phyloP scores from a whole-genome alignment of 495 filamentous ascomycete genomes.

The Clohesyomyces aquaticus region DNA sequence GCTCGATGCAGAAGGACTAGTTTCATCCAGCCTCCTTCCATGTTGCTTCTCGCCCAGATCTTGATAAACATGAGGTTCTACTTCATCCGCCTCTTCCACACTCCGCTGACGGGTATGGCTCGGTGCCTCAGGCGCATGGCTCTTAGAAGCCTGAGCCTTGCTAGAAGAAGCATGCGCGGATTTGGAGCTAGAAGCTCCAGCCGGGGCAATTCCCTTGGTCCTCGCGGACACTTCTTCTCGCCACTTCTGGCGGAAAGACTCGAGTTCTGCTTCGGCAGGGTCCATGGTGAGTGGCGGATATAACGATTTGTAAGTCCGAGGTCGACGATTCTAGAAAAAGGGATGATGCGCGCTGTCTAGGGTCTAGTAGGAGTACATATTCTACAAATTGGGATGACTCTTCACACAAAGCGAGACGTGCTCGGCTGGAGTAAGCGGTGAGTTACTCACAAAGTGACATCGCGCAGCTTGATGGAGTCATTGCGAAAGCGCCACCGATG shows the following conservation, averaged over 20 bases:
- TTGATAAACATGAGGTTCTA: constrained; percentile 51
- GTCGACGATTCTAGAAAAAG: constrained; percentile 26
- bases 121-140: constrained; percentile 32
- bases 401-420: neutral
- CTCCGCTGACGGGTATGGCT: constrained; percentile 12
- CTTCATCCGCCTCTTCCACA: constrained; percentile 44
- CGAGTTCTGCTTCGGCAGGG: constrained; percentile 69
- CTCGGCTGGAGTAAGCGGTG: constrained; percentile 14
- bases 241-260: constrained; percentile 82
- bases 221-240: constrained; percentile 73
- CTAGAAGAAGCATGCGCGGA: constrained; percentile 30
- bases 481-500: constrained; percentile 4
- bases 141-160: constrained; percentile 10
- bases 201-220: constrained; percentile 41
- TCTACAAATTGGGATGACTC: constrained; percentile 25
- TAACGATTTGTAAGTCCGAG: constrained; percentile 33
- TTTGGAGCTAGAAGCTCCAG: constrained; percentile 19
- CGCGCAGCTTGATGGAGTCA: constrained; percentile 22
- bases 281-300: constrained; percentile 54
- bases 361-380: constrained; percentile 29
- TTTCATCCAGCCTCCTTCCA: constrained; percentile 50
- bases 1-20: constrained; percentile 36
- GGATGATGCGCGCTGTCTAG: constrained; percentile 9
- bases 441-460: constrained; percentile 14
- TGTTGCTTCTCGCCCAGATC: constrained; percentile 53